Conservation (phyloP, 2,329 filamentous ascomycete species). For the Penicillium paneum region DNA sequence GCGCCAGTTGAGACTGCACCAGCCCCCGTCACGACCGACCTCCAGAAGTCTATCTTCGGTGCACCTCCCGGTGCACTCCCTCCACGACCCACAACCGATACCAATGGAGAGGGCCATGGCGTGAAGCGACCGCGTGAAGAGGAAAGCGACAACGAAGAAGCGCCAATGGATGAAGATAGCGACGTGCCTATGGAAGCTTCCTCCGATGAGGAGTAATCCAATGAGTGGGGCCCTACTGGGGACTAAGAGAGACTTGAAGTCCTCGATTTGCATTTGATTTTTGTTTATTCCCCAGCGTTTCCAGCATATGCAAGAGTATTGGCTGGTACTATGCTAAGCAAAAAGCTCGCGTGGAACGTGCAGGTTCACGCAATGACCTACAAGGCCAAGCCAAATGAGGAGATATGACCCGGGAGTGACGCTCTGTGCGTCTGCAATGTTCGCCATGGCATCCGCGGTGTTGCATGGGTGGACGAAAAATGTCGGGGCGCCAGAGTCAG, state of each 20-base stretch:
- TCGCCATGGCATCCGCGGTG: slow-evolving; percentile 74
- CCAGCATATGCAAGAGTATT: slow-evolving; percentile 15
- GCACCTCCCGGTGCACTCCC: slow-evolving; percentile 50
- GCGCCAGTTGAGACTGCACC: slow-evolving; percentile 53
- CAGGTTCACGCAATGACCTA: slow-evolving; percentile 76
- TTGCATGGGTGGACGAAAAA: slow-evolving; percentile 95
- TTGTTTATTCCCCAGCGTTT: slow-evolving; percentile 15
- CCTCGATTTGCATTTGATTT: slow-evolving; percentile 10
- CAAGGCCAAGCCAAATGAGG: slow-evolving; percentile 82
- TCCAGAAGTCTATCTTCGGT: slow-evolving; percentile 78
- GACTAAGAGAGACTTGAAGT: slow-evolving; percentile 13
- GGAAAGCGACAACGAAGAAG: slow-evolving; percentile 52
- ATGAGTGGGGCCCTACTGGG: slow-evolving; percentile 1
- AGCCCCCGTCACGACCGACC: slow-evolving; percentile 64
- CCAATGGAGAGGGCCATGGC: slow-evolving; percentile 51
- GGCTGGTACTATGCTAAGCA: slow-evolving; percentile 22
- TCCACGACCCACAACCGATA: slow-evolving; percentile 50
- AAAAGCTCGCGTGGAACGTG: slow-evolving; percentile 68
- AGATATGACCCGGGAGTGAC: slow-evolving; percentile 64
- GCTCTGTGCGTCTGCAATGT: slow-evolving; percentile 49
- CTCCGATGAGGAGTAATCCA: slow-evolving; percentile 63
- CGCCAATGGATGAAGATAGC: slow-evolving; percentile 64
- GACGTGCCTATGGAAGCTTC: slow-evolving; percentile 68
- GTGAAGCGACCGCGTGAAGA: slow-evolving; percentile 70
- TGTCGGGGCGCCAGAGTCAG: slow-evolving; percentile 69